Conservation (phyloP, 257 asterid genomes). For the Parsonsia alboflavescens region DNA sequence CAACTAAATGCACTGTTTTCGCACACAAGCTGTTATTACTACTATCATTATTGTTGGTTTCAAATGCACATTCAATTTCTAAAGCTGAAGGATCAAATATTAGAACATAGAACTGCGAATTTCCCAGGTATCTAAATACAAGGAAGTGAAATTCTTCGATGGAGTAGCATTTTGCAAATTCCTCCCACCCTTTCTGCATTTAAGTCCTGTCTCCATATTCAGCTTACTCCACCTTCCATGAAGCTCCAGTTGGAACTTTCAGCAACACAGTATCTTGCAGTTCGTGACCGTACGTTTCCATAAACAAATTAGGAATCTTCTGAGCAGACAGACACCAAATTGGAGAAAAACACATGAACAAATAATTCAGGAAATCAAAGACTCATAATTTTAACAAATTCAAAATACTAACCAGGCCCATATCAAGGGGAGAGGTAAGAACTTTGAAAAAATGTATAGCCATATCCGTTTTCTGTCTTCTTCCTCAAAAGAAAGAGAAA, state of each 20-base stretch:
- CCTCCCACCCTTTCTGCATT: constrained; percentile 35
- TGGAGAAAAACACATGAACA: too few species aligned
- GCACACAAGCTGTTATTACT: too few species aligned
- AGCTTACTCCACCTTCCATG: constrained; percentile 25
- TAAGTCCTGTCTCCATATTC: constrained; percentile 21
- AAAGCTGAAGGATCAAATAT: constrained; percentile 31
- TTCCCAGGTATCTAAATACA: constrained; percentile 29
- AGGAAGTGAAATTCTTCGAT: constrained; percentile 26
- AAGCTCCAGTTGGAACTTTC: constrained; percentile 28
- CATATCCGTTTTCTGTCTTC: too few species aligned
- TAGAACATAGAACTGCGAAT: constrained; percentile 27
- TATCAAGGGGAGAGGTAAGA: too few species aligned
- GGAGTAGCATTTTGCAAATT: constrained; percentile 29
- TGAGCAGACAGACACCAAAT: constrained; percentile 3
- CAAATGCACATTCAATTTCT: constrained; percentile 33
- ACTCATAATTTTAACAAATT: too few species aligned
- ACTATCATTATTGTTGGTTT: not conserved
- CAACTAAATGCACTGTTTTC: not conserved
- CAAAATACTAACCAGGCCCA: too few species aligned
- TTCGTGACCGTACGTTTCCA: constrained; percentile 16
- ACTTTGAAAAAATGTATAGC: too few species aligned
- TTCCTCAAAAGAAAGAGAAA: too few species aligned
- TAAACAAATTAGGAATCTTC: constrained; percentile 38
- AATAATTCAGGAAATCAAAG: too few species aligned
- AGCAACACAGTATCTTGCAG: constrained; percentile 25